Conservation (phyloP, 108 stramenopile species). For the Schizochytrium sp. region DNA sequence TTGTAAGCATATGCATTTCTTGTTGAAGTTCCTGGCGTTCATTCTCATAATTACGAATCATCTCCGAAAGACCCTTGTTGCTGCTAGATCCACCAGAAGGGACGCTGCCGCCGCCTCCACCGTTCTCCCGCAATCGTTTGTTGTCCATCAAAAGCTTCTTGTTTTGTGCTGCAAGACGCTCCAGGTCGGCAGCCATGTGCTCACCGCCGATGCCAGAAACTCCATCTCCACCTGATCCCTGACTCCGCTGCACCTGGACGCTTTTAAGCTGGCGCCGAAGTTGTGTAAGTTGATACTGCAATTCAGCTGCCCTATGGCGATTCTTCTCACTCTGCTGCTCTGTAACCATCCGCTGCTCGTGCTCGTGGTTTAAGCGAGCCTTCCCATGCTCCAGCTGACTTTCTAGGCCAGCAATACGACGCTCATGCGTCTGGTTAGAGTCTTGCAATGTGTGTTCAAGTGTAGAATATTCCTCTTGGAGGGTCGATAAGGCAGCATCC, state of each 20-base stretch:
- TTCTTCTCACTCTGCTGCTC: constrained; percentile 30
- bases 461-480: background rate
- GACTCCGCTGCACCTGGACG: constrained; percentile 50
- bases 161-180: constrained; percentile 26
- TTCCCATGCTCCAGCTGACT: background rate
- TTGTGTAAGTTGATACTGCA: constrained; percentile 12
- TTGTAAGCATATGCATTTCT: constrained; percentile 3
- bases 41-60: constrained; percentile 48
- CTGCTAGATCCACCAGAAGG: background rate
- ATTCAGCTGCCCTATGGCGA: background rate
- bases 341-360: background rate
- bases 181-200: background rate
- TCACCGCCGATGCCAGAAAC: background rate
- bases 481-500: background rate
- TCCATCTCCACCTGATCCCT: constrained; percentile 6
- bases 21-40: constrained; percentile 18
- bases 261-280: constrained; percentile 19
- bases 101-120: background rate
- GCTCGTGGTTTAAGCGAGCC: constrained; percentile 23
- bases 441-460: background rate
- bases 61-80: constrained; percentile 32
- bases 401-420: background rate
- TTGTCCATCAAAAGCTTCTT: constrained; percentile 15
- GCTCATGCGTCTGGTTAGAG: background rate
- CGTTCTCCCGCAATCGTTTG: background rate